Conservation (phyloP, 2,329 filamentous ascomycete species). For the Aspergillus tanneri region DNA sequence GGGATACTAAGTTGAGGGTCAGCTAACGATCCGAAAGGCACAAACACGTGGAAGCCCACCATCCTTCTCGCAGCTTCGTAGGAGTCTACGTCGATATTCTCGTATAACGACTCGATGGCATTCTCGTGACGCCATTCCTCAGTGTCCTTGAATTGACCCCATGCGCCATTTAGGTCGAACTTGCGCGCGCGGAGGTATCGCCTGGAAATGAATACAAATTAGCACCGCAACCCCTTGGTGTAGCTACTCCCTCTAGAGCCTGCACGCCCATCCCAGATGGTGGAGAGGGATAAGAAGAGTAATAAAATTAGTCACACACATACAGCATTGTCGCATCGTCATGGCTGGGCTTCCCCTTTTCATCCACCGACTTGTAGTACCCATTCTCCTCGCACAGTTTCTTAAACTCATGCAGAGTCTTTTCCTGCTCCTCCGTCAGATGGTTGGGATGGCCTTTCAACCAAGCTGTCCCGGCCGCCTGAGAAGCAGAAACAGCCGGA, state of each 20-base stretch:
- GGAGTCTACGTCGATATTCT: conserved; percentile 79
- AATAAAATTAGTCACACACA: too few relatives aligned
- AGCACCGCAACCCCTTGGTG: too few relatives aligned
- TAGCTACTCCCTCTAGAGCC: too few relatives aligned
- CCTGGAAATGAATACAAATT: too few relatives aligned
- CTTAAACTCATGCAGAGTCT: conserved; percentile 72
- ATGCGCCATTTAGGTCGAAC: conserved; percentile 75
- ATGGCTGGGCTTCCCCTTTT: conserved; percentile 42
- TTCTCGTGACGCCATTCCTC: conserved; percentile 84
- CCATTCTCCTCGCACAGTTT: conserved; percentile 62
- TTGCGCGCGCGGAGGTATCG: conserved; percentile 83
- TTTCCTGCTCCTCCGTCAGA: conserved; percentile 66
- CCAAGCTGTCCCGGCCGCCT: conserved; percentile 39
- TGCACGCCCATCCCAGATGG: neutral
- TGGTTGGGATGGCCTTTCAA: conserved; percentile 72
- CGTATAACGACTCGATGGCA: conserved; percentile 74
- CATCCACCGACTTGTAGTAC: conserved; percentile 44
- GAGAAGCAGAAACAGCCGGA: conserved; percentile 35
- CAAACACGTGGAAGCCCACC: conserved; percentile 49
- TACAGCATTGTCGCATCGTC: conserved; percentile 51
- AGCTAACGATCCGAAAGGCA: neutral
- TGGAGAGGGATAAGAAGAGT: neutral
- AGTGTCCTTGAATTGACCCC: conserved; percentile 80
- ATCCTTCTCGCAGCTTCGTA: conserved; percentile 75
- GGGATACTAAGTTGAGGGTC: conserved; percentile 63